phyloP scores from a whole-genome alignment of 345 rosid genomes.

The Salix caprea region DNA sequence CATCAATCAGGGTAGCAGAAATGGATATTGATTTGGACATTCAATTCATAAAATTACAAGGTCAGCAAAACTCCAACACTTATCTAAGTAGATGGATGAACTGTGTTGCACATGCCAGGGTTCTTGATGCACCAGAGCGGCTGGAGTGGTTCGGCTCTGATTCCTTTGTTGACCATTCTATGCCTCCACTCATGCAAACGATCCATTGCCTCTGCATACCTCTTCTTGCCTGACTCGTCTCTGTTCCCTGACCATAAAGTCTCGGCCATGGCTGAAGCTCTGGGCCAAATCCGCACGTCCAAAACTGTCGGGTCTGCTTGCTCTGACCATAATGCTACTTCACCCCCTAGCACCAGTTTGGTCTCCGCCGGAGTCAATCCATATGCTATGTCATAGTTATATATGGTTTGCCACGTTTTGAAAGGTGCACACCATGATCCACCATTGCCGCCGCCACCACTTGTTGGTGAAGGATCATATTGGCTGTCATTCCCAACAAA shows the following conservation, averaged over 20 bases:
- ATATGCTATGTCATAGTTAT: constrained; percentile 69
- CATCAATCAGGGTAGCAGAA: not conserved
- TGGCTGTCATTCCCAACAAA: constrained; percentile 71
- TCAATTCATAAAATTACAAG: not conserved
- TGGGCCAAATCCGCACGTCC: constrained; percentile 75
- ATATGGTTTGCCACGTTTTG: constrained; percentile 85
- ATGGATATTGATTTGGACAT: not conserved
- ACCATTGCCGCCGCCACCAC: constrained; percentile 20
- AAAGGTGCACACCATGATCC: constrained; percentile 85
- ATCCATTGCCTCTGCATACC: constrained; percentile 64
- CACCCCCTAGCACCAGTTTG: constrained; percentile 75
- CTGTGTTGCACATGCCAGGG: constrained; percentile 82
- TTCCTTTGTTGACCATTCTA: constrained; percentile 77
- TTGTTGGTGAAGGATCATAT: constrained; percentile 40
- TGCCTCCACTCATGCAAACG: constrained; percentile 78
- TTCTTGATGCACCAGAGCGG: constrained; percentile 81
- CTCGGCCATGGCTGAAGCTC: constrained; percentile 80
- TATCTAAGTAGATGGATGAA: constrained; percentile 16
- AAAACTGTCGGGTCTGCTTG: constrained; percentile 70
- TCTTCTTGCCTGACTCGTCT: constrained; percentile 57
- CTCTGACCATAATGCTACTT: constrained; percentile 90
- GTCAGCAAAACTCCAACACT: not conserved
- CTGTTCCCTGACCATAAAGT: constrained; percentile 78
- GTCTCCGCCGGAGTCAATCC: constrained; percentile 66
- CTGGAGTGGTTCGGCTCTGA: constrained; percentile 79